phyloP scores from a whole-genome alignment of 2,329 filamentous ascomycete species.

The Aspergillus floridensis region DNA sequence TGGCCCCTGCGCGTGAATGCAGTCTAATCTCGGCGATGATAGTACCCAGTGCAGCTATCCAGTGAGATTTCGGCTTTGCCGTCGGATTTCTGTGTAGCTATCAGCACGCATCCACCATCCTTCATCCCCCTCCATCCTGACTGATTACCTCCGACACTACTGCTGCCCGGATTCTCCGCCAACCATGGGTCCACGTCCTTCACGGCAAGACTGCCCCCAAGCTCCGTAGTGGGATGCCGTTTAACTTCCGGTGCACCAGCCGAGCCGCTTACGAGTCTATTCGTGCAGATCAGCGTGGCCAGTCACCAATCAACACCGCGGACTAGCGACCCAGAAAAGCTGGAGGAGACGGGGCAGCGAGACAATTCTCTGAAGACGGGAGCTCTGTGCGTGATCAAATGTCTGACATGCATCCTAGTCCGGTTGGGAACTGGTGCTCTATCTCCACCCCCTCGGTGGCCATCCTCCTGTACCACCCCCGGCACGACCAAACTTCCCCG shows the following conservation, averaged over 20 bases:
- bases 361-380: background rate
- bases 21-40: slow-evolving; percentile 8
- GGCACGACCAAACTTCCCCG: background rate
- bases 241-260: slow-evolving; percentile 6
- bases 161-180: slow-evolving; percentile 4
- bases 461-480: background rate
- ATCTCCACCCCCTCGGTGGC: background rate
- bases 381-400: slow-evolving; percentile 3
- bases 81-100: background rate
- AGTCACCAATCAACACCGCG: background rate
- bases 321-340: background rate
- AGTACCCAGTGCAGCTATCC: slow-evolving; percentile 4
- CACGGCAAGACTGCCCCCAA: background rate
- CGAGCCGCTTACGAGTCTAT: slow-evolving; percentile 3
- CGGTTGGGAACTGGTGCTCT: background rate
- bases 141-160: background rate
- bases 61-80: background rate
- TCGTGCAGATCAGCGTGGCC: slow-evolving; percentile 1
- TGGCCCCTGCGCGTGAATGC: slow-evolving; percentile 3
- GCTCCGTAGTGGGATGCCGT: slow-evolving; percentile 1
- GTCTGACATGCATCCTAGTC: background rate
- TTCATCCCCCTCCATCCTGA: background rate
- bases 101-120: background rate
- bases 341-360: background rate
- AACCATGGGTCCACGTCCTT: background rate